Conservation (phyloP, 1,284 basidiomycete species). For the Ustilago sp. region DNA sequence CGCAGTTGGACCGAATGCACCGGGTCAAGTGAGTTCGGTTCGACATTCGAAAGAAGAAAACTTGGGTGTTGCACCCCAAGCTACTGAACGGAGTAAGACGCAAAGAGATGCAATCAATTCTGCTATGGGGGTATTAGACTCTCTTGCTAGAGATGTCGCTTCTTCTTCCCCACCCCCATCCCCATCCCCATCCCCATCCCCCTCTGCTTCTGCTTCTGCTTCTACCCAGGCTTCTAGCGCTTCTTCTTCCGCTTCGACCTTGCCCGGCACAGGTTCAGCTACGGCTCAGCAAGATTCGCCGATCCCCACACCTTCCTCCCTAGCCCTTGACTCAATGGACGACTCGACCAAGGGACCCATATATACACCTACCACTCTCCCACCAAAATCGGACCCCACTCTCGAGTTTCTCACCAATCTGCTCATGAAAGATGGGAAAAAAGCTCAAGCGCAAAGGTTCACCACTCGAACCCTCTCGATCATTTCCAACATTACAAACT, state of each 20-base stretch:
- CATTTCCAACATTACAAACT: conserved; percentile 62
- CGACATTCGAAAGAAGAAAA: conserved; percentile 23
- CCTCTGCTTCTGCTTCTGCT: not conserved
- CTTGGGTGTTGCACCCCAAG: conserved; percentile 2
- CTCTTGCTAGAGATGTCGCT: conserved; percentile 24
- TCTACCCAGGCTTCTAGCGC: not conserved
- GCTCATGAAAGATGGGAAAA: conserved; percentile 71
- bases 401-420: conserved; percentile 69
- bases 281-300: not conserved
- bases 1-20: conserved; percentile 11
- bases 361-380: conserved; percentile 52
- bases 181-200: not conserved
- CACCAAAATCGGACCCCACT: conserved; percentile 59
- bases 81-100: conserved; percentile 14
- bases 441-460: conserved; percentile 66
- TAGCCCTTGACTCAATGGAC: conserved; percentile 10
- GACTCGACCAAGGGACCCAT: conserved; percentile 16
- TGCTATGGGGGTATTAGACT: conserved; percentile 40
- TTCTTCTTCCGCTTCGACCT: too few species aligned
- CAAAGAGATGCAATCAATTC: conserved; percentile 37
- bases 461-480: conserved; percentile 63
- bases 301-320: conserved; percentile 20
- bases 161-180: not conserved
- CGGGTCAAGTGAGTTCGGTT: conserved; percentile 8
- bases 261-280: too few species aligned